Evolutionary conservation across 768 basidiomycete genomes (phyloP), one percentile per base, ranked within the genome.

Genomic region (Suillus cothurnatus): DNA sequence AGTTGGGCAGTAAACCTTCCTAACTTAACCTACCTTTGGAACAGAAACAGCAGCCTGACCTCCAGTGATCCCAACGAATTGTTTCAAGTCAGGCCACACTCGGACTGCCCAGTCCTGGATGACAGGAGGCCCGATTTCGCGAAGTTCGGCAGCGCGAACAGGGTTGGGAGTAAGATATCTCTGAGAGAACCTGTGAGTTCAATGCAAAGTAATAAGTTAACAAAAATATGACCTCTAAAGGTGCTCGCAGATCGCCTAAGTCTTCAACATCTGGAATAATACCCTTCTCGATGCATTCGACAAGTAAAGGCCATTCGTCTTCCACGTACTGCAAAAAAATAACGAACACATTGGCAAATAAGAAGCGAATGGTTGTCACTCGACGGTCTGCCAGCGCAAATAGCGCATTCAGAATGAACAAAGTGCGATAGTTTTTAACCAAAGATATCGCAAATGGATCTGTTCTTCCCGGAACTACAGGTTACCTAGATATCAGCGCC

Each of bases 401-500:
- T 34, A 68, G 47, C 19, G 57, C 61, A 34, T 65, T 61, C 61
- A 63, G 64, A 38, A 65, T 55, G 7, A 63, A 31, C 41, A 65
- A 68, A 19, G 67, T 53, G n/a, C 67, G 67, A 36, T 68, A 71
- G 36, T 68, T 64, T 23, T 19, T 26, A 28, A 73, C 68, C 57
- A 72, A 70, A 63, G 69, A 64, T 39, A 68, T 61, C 1, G 72
- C 72, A 9, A 70, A 1, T 2, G 69, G 71, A 41, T 69, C 71
- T 4, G 71, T 69, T 1, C 65, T 49, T 31, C 66, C 50, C 2
- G 71, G 67, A 31, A 64, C 71, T 68, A 19, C 32, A 31, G n/a
- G 12, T 32, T n/a, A 64, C 36, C 12, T 55, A 11, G 17, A 15
- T 19, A 21, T 43, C 62, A 23, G 38, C 14, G 14, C 14, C 14